Evolutionary conservation across 148 eudicot genomes (phyloP).

Genomic region (Chenopodium suecicum): DNA sequence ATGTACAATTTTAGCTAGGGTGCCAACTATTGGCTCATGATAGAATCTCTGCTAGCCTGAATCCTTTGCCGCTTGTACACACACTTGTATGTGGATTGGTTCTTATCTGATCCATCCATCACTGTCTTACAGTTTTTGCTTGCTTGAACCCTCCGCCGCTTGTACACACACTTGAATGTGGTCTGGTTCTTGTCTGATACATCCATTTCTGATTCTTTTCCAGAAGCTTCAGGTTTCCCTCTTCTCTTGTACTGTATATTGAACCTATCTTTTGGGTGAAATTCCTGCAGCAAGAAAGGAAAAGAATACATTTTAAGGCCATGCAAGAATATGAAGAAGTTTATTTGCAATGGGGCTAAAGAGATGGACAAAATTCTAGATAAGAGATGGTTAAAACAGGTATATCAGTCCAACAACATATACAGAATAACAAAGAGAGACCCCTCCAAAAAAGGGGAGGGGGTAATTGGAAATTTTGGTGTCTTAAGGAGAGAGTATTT

Average conservation of each 20-base stretch:
- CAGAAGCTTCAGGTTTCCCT: constrained; percentile 16
- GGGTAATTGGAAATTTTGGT: too few species aligned
- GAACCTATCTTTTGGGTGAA: constrained; percentile 5
- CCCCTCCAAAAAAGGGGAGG: too few species aligned
- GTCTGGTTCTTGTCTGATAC: constrained; percentile 21
- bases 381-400: not conserved
- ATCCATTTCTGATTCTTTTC: constrained; percentile 14
- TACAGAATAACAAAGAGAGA: not conserved
- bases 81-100: constrained; percentile 2
- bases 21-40: constrained; percentile 12
- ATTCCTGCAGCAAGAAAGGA: constrained; percentile 23
- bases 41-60: constrained; percentile 35
- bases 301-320: not conserved
- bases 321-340: not conserved
- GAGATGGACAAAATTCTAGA: not conserved
- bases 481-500: too few species aligned
- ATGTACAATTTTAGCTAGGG: constrained; percentile 9
- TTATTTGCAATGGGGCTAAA: not conserved
- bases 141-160: constrained; percentile 47
- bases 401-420: not conserved
- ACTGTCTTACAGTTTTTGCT: constrained; percentile 24
- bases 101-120: constrained; percentile 17
- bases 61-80: constrained; percentile 31
- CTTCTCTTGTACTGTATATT: constrained; percentile 33
- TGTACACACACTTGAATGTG: constrained; percentile 38